Conservation (phyloP, 139 green algal species). For the Bryopsis sp. region DNA sequence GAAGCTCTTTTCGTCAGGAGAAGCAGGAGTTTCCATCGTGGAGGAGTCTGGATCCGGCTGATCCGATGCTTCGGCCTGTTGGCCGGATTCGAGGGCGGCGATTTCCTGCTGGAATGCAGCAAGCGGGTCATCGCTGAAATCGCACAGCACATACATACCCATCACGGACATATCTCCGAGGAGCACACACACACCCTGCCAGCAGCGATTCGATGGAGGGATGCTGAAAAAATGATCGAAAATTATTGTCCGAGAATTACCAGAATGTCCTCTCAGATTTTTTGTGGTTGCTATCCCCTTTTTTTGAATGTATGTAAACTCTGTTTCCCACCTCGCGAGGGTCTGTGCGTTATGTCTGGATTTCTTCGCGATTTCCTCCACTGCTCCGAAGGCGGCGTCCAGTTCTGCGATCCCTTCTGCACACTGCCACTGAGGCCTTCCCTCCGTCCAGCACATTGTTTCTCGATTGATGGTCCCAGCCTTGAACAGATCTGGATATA, state of each 20-base stretch:
- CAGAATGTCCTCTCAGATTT: background rate
- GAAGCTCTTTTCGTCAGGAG: constrained; percentile 71
- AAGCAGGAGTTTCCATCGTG: constrained; percentile 26
- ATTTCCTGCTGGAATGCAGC: constrained; percentile 55
- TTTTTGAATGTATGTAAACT: constrained; percentile 2
- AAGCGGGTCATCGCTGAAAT: constrained; percentile 37
- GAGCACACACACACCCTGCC: no score
- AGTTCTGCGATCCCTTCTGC: constrained; percentile 6
- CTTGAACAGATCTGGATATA: background rate
- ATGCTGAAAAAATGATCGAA: no score
- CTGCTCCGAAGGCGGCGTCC: background rate
- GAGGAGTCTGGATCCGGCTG: background rate
- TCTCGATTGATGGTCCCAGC: background rate
- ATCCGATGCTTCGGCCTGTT: background rate
- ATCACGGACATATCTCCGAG: background rate
- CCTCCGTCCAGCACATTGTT: background rate
- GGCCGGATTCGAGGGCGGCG: constrained; percentile 38
- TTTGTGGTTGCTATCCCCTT: background rate
- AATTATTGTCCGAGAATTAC: no score
- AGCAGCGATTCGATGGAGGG: background rate
- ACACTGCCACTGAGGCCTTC: background rate
- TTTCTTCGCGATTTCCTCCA: background rate
- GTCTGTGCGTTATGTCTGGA: background rate
- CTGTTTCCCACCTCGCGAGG: no score
- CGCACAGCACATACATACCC: background rate